Conservation (phyloP, 2,329 filamentous ascomycete genomes). For the Seiridium cupressi region DNA sequence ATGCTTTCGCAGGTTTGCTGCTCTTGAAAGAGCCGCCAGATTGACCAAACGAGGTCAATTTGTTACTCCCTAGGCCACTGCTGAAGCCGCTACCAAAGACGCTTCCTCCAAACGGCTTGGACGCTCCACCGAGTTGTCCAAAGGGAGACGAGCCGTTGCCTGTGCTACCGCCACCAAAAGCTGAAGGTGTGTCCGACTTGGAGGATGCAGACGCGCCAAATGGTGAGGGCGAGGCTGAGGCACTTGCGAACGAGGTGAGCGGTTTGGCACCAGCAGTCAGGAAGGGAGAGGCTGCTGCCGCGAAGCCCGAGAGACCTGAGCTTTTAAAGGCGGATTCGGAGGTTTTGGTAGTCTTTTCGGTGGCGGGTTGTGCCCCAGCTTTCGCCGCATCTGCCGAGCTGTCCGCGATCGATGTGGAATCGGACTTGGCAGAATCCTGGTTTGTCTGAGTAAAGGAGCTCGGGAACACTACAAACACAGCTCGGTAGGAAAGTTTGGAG, state of each 20-base stretch:
- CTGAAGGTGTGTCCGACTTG: constrained; percentile 40
- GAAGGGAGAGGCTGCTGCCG: constrained; percentile 51
- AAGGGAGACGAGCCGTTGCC: constrained; percentile 26
- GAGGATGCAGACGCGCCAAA: constrained; percentile 32
- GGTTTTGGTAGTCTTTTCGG: constrained; percentile 19
- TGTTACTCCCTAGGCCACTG: constrained; percentile 35
- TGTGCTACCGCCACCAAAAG: constrained; percentile 43
- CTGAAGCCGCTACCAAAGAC: constrained; percentile 50
- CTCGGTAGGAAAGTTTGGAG: not conserved
- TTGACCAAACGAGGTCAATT: constrained; percentile 69
- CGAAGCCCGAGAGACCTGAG: constrained; percentile 56
- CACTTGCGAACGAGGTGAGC: constrained; percentile 42
- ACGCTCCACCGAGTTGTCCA: constrained; percentile 21
- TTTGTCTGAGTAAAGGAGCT: not conserved
- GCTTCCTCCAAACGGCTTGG: constrained; percentile 34
- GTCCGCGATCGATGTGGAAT: constrained; percentile 8
- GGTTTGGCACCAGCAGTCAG: constrained; percentile 22
- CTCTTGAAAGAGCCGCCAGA: constrained; percentile 52
- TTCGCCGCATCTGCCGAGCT: constrained; percentile 13
- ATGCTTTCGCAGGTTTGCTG: constrained; percentile 66
- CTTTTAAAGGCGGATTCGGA: constrained; percentile 62
- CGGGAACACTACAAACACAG: no score
- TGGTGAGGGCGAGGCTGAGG: constrained; percentile 38
- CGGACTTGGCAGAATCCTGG: constrained; percentile 11
- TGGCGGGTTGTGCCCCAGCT: not conserved